Percentiles rank a stretch among this genome's conserved stretches.
Conservation (phyloP, 2,329 filamentous ascomycete species). For the Hymenoscyphus infarciens region DNA sequence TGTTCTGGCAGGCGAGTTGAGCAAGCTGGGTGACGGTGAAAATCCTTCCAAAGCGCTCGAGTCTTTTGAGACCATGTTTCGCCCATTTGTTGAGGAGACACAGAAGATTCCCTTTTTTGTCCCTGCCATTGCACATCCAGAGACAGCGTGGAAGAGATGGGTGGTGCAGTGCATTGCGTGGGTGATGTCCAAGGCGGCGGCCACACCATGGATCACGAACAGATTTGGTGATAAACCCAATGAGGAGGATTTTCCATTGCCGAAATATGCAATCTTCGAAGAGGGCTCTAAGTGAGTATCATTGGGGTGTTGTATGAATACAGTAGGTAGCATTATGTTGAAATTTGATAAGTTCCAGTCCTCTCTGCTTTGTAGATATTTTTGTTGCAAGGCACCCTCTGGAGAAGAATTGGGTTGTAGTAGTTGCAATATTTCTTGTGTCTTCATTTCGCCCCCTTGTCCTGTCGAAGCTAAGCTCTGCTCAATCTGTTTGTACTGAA, state of each 20-base stretch:
- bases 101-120: slow-evolving; percentile 2
- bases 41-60: not conserved
- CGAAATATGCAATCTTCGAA: not conserved
- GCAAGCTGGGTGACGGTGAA: not conserved
- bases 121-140: slow-evolving; percentile 1
- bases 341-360: no score
- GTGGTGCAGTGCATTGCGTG: not conserved
- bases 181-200: not conserved
- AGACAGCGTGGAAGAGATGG: not conserved
- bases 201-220: not conserved
- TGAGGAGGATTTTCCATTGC: not conserved
- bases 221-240: not conserved
- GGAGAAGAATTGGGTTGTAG: no score
- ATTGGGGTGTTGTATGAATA: not conserved
- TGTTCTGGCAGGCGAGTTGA: slow-evolving; percentile 50
- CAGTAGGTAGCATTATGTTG: not conserved
- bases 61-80: not conserved
- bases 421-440: no score
- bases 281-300: not conserved
- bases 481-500: no score
- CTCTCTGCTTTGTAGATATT: no score
- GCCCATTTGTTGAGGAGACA: slow-evolving; percentile 2
- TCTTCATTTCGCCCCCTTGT: no score
- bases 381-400: no score
- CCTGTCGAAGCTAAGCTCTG: no score